Evolutionary conservation across 805 yeast genomes (phyloP).

Genomic region (Ogataea populi-albae): DNA sequence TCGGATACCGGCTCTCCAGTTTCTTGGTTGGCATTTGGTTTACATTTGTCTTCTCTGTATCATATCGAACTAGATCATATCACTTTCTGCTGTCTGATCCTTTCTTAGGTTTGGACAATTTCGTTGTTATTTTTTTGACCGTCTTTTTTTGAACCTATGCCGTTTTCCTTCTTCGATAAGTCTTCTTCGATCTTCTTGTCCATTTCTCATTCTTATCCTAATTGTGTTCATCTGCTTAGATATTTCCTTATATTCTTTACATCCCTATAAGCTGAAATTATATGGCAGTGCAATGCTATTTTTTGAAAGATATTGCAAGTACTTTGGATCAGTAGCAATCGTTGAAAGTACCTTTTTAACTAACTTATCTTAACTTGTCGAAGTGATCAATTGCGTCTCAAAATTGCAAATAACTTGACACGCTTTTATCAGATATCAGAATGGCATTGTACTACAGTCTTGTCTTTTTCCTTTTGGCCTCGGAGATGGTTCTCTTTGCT

Average conservation of each 20-base stretch:
- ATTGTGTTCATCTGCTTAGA: neutral
- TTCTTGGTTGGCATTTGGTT: too few species aligned
- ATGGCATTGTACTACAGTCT: slow-evolving; percentile 33
- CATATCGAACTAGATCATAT: neutral
- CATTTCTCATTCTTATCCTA: neutral
- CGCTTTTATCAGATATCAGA: too few species aligned
- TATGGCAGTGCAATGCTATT: too few species aligned
- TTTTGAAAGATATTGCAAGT: too few species aligned
- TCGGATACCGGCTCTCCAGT: too few species aligned
- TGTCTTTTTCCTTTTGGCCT: slow-evolving; percentile 68
- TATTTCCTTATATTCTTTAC: slow-evolving; percentile 1
- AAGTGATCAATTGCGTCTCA: too few species aligned
- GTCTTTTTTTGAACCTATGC: neutral
- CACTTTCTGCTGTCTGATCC: neutral
- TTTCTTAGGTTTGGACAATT: neutral
- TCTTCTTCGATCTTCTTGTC: neutral
- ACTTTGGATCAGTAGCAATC: too few species aligned
- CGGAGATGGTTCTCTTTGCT: slow-evolving; percentile 78
- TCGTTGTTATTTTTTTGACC: slow-evolving; percentile 1
- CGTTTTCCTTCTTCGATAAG: neutral
- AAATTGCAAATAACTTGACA: too few species aligned
- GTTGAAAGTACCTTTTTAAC: too few species aligned
- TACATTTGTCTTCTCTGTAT: too few species aligned
- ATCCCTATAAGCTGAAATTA: too few species aligned
- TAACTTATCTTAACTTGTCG: neutral